Base-by-base conservation (phyloP, 1,139 yeast genomes). In the Yamadazyma conglobata region DNA sequence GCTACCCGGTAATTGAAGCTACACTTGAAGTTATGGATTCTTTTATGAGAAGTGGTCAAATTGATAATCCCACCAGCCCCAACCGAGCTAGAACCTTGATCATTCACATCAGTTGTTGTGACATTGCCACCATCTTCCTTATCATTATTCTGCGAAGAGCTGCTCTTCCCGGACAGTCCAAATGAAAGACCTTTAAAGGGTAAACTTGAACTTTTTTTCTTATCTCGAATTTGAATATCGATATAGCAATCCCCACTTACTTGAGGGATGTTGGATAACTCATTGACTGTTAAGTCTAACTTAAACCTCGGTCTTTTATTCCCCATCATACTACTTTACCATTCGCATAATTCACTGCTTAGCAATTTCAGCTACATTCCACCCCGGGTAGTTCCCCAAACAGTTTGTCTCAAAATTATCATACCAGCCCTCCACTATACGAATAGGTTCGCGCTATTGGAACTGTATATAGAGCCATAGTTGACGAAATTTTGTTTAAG, bases 201-300 rank as follows among this genome's bases (percentile, higher is more conserved):
- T 15, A 42, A 28, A 3, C 38, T 30, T 13, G 31, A 36, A 10
- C 27, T 21, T 31, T 43, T 34, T 25, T 46, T 58, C 44, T 50
- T 32, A 31, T 68, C 71, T 34, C 60, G 57, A 5, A 67, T 55
- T 22, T 58, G 56, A 2, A 66, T 39, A 22, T 79, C 78, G 16
- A 87, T 74, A 44, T 58, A 79, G 44, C 91, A 79, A 25, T 64
- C 54, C 1, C 95, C 95, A 3, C 77, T 65, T 3, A 83, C 71
- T 44, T 85, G 87, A 0, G 97, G 97, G 22, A 89, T 75, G 49
- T 89, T 89, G 18, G 80, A 70, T 30, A 89, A 63, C 44, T 85
- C 94, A 36, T 76, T 73, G 32, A 89, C 70, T 13, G 70, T 58
- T 22, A 88, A 58, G 15, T 67, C 58, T 28, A 87, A 65, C 31